phyloP scores from a whole-genome alignment of 1,284 basidiomycete genomes.

The Cryptococcus sp. region DNA sequence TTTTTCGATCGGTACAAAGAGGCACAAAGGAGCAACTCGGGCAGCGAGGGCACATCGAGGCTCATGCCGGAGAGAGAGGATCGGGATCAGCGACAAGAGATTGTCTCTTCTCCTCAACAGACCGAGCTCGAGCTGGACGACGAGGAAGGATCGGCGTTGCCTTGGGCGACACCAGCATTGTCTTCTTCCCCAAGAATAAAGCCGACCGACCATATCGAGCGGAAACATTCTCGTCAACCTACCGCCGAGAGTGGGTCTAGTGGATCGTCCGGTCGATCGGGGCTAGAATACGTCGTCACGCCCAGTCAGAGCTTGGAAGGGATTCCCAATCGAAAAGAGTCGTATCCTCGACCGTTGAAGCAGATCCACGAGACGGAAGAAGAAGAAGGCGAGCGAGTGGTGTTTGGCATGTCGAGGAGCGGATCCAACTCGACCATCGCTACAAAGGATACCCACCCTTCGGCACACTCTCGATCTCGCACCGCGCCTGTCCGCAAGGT shows the following conservation, averaged over 20 bases:
- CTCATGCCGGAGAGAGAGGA: slow-evolving; percentile 2
- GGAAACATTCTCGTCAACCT: slow-evolving; percentile 22
- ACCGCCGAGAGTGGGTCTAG: slow-evolving; percentile 34
- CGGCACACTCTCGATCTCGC: slow-evolving; percentile 1
- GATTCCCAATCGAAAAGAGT: slow-evolving; percentile 16
- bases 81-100: neutral
- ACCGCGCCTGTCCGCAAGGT: slow-evolving; percentile 8
- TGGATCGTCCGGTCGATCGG: slow-evolving; percentile 20
- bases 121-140: slow-evolving; percentile 10
- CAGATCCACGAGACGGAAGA: slow-evolving; percentile 40
- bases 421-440: slow-evolving; percentile 10
- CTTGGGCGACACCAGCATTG: slow-evolving; percentile 32
- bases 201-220: neutral
- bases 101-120: slow-evolving; percentile 18
- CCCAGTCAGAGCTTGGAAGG: slow-evolving; percentile 44
- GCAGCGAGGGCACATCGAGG: slow-evolving; percentile 2
- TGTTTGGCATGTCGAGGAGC: slow-evolving; percentile 19
- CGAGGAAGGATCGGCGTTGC: slow-evolving; percentile 30
- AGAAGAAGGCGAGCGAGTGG: slow-evolving; percentile 29
- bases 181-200: slow-evolving; percentile 15
- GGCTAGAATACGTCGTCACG: slow-evolving; percentile 39
- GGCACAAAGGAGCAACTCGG: slow-evolving; percentile 12
- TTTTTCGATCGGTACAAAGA: slow-evolving; percentile 54
- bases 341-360: slow-evolving; percentile 16
- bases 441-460: neutral